Evolutionary conservation across 2,329 filamentous ascomycete species (phyloP), one percentile per base, ranked within the genome.

Genomic region (Pseudopyrenochaeta lycopersici): DNA sequence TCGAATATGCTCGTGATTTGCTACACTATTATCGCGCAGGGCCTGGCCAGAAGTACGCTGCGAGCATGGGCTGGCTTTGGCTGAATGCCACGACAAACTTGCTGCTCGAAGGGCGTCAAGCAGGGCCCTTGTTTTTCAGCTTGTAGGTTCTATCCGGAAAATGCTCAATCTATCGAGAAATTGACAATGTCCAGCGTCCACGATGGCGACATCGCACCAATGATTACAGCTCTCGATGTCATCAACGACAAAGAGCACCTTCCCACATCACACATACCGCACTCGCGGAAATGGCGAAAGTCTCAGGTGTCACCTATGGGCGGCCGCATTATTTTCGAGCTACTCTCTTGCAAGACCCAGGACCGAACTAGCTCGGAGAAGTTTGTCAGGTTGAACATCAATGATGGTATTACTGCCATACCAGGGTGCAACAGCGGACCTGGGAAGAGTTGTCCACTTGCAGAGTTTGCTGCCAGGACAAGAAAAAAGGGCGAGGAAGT

Each of bases 1-100:
- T 86, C 56, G 84, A 85, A 60, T 87, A 87, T 62, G 85, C 83
- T 1, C 77, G 84, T 27, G 84, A 87, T 62, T 36, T 86, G 3
- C 67, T 85, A 12, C 84, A 86, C 61, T 86, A 84, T 66, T 87
- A 87, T 66, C 79, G 84, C 27, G 79, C 82, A 7, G 85, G 85
- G 0, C 83, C 84, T 0, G 85, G 84, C 1, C 85, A 84, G 53
- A 75, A 72, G 27, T 86, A 84, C 59, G 80, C 79, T 2, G 75
- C 76, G 5, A 73, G 77, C 1, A 84, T 86, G 82, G 85, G 85
- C 2, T 84, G 78, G 79, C 66, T 85, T 9, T 87, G 82, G 81
- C 61, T 87, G 40, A 85, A 86, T 66, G 83, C 84, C 3, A 86
- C 84, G 0, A 74, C 78, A 6, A 73, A 78, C 41, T 66, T 86